A percentile compares a stretch with the other conserved stretches of the same genome.
phyloP scores from a whole-genome alignment of 768 basidiomycete species.

The Rubroboletus satanas region DNA sequence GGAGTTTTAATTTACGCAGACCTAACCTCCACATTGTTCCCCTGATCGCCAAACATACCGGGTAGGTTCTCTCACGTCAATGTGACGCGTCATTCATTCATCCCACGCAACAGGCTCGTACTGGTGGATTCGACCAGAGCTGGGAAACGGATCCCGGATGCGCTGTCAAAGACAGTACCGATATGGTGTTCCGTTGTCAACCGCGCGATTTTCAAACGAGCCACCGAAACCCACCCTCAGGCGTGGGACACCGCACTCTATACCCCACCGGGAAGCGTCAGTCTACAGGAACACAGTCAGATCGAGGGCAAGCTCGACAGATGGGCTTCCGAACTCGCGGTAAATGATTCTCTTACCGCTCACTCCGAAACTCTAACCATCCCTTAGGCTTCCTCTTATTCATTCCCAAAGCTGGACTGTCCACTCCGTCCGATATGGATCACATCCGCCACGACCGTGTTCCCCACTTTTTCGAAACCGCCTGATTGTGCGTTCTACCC shows the following conservation, averaged over 20 bases:
- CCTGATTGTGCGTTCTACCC: constrained; percentile 48
- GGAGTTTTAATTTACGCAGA: constrained; percentile 80
- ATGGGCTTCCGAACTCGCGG: constrained; percentile 70
- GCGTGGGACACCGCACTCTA: constrained; percentile 62
- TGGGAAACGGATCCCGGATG: constrained; percentile 93
- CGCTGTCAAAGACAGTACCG: constrained; percentile 88
- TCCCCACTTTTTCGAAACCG: constrained; percentile 38
- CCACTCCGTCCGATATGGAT: constrained; percentile 89
- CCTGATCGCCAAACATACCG: constrained; percentile 47
- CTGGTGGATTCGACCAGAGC: constrained; percentile 91
- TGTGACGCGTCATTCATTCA: neutral
- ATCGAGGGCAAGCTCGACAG: constrained; percentile 61
- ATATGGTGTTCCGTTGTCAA: constrained; percentile 95
- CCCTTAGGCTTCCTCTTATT: constrained; percentile 65
- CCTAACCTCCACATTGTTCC: constrained; percentile 79
- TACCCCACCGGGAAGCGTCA: constrained; percentile 66
- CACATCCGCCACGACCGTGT: constrained; percentile 60
- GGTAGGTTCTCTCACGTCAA: constrained; percentile 40
- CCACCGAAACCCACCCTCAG: constrained; percentile 1
- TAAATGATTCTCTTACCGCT: constrained; percentile 24
- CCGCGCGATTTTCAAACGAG: constrained; percentile 40
- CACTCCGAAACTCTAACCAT: neutral
- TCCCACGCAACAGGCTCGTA: constrained; percentile 50
- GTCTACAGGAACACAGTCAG: constrained; percentile 73
- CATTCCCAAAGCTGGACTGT: constrained; percentile 50